Conservation (phyloP, 306 rosid genomes). For the Rosa multiflora region DNA sequence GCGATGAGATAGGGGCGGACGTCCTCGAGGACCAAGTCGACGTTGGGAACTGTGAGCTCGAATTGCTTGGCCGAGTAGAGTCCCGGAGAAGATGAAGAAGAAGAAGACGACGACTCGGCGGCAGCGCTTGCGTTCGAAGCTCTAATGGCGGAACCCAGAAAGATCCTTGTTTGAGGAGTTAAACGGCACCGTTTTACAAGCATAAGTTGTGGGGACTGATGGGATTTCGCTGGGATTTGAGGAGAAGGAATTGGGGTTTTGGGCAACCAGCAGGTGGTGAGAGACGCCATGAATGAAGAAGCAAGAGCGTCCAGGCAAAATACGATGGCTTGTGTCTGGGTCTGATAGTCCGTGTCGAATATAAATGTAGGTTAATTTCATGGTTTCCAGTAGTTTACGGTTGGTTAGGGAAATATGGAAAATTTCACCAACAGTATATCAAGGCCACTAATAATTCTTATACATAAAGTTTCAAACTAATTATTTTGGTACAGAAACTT, state of each 20-base stretch:
- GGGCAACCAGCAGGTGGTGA: conserved; percentile 31
- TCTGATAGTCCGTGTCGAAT: not conserved
- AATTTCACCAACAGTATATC: no score
- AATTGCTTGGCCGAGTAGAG: conserved; percentile 75
- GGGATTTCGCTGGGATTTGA: conserved; percentile 1
- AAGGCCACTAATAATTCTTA: no score
- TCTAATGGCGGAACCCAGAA: conserved; percentile 24
- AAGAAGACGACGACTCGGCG: conserved; percentile 28
- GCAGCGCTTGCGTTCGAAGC: conserved; percentile 44
- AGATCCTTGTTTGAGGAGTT: conserved; percentile 14
- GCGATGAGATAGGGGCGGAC: conserved; percentile 93
- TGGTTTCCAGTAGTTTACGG: no score
- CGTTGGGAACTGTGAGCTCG: conserved; percentile 70
- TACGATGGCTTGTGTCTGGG: not conserved
- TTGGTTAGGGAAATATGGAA: no score
- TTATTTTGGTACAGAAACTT: no score
- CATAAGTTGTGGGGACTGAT: conserved; percentile 15
- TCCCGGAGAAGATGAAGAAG: conserved; percentile 48
- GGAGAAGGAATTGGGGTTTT: conserved; percentile 27
- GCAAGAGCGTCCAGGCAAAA: not conserved
- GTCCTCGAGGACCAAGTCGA: conserved; percentile 81
- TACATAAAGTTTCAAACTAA: no score
- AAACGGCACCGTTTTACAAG: conserved; percentile 1
- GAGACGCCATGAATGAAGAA: conserved; percentile 39
- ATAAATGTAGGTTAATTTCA: no score